phyloP scores from a whole-genome alignment of 768 basidiomycete species.

The Lactarius deliciosus region DNA sequence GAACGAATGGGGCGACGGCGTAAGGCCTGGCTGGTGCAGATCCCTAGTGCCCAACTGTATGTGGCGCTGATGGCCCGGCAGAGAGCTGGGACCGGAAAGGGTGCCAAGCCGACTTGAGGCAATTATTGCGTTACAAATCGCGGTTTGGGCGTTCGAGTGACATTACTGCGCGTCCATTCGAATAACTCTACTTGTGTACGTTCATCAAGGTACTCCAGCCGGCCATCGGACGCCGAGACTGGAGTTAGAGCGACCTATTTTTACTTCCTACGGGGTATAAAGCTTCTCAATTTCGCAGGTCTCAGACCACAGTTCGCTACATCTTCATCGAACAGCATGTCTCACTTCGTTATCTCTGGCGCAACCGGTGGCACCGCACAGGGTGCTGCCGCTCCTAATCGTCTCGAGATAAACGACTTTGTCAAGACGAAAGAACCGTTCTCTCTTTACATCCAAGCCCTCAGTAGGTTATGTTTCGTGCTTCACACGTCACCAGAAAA shows the following conservation, averaged over 20 bases:
- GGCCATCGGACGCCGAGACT: background rate
- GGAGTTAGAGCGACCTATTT: background rate
- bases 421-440: constrained; percentile 46
- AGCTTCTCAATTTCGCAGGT: background rate
- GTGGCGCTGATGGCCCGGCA: background rate
- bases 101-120: background rate
- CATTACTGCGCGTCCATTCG: background rate
- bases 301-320: background rate
- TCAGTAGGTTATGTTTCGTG: constrained; percentile 38
- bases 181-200: background rate
- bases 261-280: constrained; percentile 2
- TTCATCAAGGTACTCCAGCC: background rate
- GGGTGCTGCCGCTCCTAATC: constrained; percentile 27
- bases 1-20: background rate
- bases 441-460: constrained; percentile 52
- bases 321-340: constrained; percentile 15
- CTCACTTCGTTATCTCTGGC: constrained; percentile 24
- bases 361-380: constrained; percentile 12
- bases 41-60: background rate
- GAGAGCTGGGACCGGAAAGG: background rate
- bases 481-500: background rate
- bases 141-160: background rate
- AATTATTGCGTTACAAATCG: background rate
- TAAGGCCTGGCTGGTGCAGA: background rate
- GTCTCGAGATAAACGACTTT: constrained; percentile 26